A percentile compares a stretch with the other conserved stretches of the same genome.
phyloP scores from a whole-genome alignment of 2,329 filamentous ascomycete species.

The Diaporthe caulivora region DNA sequence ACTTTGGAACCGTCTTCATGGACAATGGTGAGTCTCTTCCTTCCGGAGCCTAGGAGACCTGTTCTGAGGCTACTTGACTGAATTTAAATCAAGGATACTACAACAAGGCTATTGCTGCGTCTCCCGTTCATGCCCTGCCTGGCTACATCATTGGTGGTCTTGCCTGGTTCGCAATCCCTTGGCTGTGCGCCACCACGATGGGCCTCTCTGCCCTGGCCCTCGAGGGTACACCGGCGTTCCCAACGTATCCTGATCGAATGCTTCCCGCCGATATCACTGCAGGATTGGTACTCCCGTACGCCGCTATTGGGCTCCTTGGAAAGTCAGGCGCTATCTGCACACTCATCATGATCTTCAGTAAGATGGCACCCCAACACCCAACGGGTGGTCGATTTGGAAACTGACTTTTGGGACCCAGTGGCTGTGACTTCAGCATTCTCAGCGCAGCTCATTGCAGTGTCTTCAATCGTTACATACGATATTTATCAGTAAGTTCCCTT shows the following conservation, averaged over 20 bases:
- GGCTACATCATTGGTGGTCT: conserved; percentile 90
- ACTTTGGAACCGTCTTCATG: conserved; percentile 87
- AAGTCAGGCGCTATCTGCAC: conserved; percentile 84
- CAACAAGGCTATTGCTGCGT: conserved; percentile 93
- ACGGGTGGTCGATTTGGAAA: no score
- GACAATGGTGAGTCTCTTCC: conserved; percentile 64
- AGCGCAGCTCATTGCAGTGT: conserved; percentile 87
- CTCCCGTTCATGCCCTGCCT: conserved; percentile 85
- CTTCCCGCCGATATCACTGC: conserved; percentile 80
- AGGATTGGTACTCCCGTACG: conserved; percentile 87
- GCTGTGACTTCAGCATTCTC: conserved; percentile 88
- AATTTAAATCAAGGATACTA: conserved; percentile 68
- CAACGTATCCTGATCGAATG: conserved; percentile 81
- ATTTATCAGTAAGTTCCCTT: conserved; percentile 67
- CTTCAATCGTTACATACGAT: conserved; percentile 89
- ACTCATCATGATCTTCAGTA: conserved; percentile 81
- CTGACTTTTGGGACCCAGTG: conserved; percentile 54
- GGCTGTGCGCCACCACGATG: conserved; percentile 90
- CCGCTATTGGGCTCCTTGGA: conserved; percentile 85
- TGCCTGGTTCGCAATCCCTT: conserved; percentile 93
- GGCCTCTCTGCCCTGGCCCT: conserved; percentile 85
- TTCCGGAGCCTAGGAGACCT: background rate
- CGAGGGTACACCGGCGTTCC: conserved; percentile 79
- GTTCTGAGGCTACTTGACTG: background rate
- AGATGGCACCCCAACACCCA: background rate